Evolutionary conservation across 2,329 filamentous ascomycete species (phyloP).

Genomic region (Corniculantispora saksenae): DNA sequence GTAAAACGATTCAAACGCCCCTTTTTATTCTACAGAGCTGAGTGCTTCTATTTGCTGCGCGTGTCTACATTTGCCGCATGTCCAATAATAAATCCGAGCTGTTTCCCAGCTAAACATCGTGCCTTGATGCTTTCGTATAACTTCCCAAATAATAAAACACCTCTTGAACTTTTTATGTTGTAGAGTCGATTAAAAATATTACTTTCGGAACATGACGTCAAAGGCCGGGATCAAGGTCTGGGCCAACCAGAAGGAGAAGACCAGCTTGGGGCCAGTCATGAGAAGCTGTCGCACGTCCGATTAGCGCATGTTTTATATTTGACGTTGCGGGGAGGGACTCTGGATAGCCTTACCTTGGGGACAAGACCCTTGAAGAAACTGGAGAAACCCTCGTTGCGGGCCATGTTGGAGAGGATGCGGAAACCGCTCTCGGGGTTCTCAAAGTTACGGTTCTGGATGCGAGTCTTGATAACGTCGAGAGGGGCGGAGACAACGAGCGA

Average conservation of each 20-base stretch:
- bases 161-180: neutral
- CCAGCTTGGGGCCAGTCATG: slow-evolving; percentile 98
- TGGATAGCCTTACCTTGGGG: slow-evolving; percentile 66
- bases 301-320: slow-evolving; percentile 24
- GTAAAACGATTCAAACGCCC: slow-evolving; percentile 14
- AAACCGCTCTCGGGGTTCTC: slow-evolving; percentile 95
- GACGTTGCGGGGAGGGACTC: neutral
- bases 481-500: slow-evolving; percentile 96
- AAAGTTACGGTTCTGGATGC: slow-evolving; percentile 98
- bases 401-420: slow-evolving; percentile 89
- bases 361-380: slow-evolving; percentile 98
- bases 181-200: slow-evolving; percentile 22
- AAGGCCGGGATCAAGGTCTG: slow-evolving; percentile 97
- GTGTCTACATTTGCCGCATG: slow-evolving; percentile 16
- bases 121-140: slow-evolving; percentile 5
- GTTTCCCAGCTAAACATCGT: slow-evolving; percentile 7
- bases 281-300: slow-evolving; percentile 60
- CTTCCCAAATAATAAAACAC: slow-evolving; percentile 6
- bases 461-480: slow-evolving; percentile 95
- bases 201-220: slow-evolving; percentile 51
- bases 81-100: slow-evolving; percentile 10
- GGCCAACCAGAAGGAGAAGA: slow-evolving; percentile 99
- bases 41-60: slow-evolving; percentile 17
- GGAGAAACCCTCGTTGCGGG: slow-evolving; percentile 79
- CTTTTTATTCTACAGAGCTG: slow-evolving; percentile 19